These are phyloP conservation scores for Neurospora terricola DNA, from an alignment of 495 filamentous ascomycete genomes.

Conservation along the genomic window DNA sequence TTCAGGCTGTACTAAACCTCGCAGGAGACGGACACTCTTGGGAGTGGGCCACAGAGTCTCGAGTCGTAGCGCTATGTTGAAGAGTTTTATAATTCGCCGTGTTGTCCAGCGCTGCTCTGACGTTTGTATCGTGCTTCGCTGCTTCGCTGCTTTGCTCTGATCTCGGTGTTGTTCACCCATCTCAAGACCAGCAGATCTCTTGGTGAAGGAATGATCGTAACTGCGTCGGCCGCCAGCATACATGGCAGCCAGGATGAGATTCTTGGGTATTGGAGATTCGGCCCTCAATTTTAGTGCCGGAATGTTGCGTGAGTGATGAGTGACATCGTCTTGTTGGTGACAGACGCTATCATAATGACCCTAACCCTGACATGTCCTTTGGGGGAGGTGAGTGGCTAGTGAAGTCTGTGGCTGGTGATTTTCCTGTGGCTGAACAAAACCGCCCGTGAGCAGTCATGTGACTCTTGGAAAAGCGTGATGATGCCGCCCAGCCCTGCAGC, in stretches of 20 bases:
- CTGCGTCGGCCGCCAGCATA: neutral
- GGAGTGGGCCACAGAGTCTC: neutral
- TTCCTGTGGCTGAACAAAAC: neutral
- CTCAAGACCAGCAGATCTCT: neutral
- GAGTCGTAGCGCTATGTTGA: neutral
- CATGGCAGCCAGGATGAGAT: neutral
- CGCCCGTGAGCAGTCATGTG: neutral
- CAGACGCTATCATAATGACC: neutral
- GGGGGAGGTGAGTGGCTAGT: neutral
- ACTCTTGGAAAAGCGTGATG: neutral
- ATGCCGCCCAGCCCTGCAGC: neutral
- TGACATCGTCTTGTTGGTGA: neutral
- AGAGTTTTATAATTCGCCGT: neutral
- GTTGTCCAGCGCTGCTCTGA: neutral
- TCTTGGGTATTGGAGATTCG: neutral
- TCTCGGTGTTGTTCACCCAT: neutral
- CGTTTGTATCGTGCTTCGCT: neutral
- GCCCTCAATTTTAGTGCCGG: neutral
- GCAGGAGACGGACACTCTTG: neutral
- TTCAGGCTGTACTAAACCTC: neutral
- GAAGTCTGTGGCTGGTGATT: neutral
- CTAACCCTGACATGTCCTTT: neutral
- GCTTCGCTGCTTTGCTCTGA: neutral
- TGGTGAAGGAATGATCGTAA: neutral
- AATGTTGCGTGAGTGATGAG: neutral